phyloP scores from a whole-genome alignment of 2,329 filamentous ascomycete genomes.

The Elsinoe arachidis region DNA sequence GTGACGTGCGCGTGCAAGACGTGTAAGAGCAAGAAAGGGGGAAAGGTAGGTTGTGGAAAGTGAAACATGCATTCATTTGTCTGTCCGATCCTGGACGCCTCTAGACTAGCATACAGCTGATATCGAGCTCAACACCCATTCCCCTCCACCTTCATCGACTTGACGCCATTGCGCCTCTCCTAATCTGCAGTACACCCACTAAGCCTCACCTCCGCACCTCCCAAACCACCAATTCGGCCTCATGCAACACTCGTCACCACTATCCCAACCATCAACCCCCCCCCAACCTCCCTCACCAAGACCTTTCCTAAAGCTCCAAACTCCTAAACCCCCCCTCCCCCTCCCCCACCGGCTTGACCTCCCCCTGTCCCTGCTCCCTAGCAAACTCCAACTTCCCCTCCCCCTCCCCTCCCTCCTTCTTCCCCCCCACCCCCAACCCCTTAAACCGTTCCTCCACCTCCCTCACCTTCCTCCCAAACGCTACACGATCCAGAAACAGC shows the following conservation, averaged over 20 bases:
- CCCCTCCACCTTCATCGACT: too few relatives aligned
- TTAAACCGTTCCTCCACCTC: slow-evolving; percentile 59
- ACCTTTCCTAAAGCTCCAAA: slow-evolving; percentile 1
- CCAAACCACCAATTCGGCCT: neutral
- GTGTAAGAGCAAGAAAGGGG: too few relatives aligned
- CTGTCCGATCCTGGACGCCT: too few relatives aligned
- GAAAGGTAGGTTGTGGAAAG: too few relatives aligned
- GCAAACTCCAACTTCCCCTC: slow-evolving; percentile 9
- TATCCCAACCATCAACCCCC: neutral
- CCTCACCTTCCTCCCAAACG: slow-evolving; percentile 78
- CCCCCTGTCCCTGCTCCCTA: neutral
- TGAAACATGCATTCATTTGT: too few relatives aligned
- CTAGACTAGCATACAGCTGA: too few relatives aligned
- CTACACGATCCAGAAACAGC: slow-evolving; percentile 82
- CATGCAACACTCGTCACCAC: neutral
- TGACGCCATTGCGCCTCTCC: too few relatives aligned
- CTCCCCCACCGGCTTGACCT: neutral
- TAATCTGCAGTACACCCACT: too few relatives aligned
- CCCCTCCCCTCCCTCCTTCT: neutral
- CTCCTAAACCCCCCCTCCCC: slow-evolving; percentile 7
- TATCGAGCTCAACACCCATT: too few relatives aligned
- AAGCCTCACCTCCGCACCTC: too few relatives aligned
- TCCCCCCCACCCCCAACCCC: slow-evolving; percentile 22
- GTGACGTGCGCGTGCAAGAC: too few relatives aligned
- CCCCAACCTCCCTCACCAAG: too few relatives aligned